Evolutionary conservation across 768 basidiomycete genomes (phyloP).

Genomic region (Mycena sanguinolenta): DNA sequence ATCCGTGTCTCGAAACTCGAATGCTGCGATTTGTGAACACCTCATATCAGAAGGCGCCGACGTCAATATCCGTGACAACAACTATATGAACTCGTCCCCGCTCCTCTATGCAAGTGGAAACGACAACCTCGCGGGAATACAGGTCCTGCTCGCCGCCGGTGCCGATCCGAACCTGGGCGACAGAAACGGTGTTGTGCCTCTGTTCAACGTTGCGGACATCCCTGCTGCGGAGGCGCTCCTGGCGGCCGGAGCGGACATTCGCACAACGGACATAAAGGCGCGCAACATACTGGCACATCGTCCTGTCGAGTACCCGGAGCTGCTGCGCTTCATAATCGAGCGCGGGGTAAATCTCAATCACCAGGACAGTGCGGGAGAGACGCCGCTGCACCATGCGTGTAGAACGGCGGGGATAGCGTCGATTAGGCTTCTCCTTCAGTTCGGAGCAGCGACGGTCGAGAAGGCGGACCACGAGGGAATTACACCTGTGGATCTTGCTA

Average conservation of each 20-base stretch:
- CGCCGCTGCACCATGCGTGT: background rate
- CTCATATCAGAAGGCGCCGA: too few relatives aligned
- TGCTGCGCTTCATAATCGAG: background rate
- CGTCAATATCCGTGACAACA: too few relatives aligned
- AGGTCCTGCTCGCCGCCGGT: background rate
- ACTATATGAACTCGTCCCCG: too few relatives aligned
- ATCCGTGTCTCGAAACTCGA: too few relatives aligned
- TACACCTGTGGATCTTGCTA: background rate
- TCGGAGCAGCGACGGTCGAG: background rate
- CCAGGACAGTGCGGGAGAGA: background rate
- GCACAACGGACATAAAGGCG: background rate
- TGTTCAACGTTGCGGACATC: background rate
- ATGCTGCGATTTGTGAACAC: too few relatives aligned
- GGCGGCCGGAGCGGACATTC: background rate
- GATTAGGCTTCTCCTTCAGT: background rate
- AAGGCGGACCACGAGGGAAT: background rate
- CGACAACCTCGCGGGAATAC: background rate
- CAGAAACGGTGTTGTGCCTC: too few relatives aligned
- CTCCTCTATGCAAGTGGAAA: too few relatives aligned
- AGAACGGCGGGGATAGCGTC: background rate
- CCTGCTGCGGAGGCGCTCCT: background rate
- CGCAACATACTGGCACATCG: too few relatives aligned
- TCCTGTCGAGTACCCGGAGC: too few relatives aligned
- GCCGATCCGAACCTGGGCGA: too few relatives aligned
- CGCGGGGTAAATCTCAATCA: background rate